phyloP scores from a whole-genome alignment of 1,284 basidiomycete genomes.

The Trichosporon sp. region DNA sequence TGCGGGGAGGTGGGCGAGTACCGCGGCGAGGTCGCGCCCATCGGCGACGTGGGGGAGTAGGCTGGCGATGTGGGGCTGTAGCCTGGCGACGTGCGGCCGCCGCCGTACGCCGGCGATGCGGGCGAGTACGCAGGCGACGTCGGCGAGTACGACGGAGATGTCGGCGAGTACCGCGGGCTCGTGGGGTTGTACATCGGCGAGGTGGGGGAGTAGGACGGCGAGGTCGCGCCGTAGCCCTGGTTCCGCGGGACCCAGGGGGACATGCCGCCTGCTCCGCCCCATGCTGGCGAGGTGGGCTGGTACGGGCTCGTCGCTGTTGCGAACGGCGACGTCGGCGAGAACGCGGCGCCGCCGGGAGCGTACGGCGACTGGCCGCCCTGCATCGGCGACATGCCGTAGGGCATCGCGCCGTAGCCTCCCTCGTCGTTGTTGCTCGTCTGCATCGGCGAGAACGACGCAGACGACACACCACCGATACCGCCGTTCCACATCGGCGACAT shows the following conservation, averaged over 20 bases:
- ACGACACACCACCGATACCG: conserved; percentile 59
- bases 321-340: conserved; percentile 79
- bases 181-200: conserved; percentile 82
- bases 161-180: conserved; percentile 82
- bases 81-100: conserved; percentile 27
- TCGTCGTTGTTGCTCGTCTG: conserved; percentile 78
- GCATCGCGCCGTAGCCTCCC: conserved; percentile 52
- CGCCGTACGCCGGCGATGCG: conserved; percentile 70
- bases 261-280: conserved; percentile 56
- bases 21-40: conserved; percentile 21
- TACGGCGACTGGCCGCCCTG: conserved; percentile 53
- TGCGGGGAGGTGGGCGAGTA: conserved; percentile 25
- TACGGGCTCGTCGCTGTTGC: conserved; percentile 43
- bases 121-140: conserved; percentile 36
- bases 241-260: conserved; percentile 63
- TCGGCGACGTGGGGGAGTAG: conserved; percentile 24
- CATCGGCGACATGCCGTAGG: conserved; percentile 75
- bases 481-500: conserved; percentile 58
- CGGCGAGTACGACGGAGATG: conserved; percentile 68
- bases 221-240: conserved; percentile 55
- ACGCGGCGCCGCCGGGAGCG: conserved; percentile 58
- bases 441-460: conserved; percentile 89
- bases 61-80: conserved; percentile 39
- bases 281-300: conserved; percentile 70
- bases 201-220: conserved; percentile 73